phyloP scores from a whole-genome alignment of 371 early-diverging fungal species.

The Nematocida major region DNA sequence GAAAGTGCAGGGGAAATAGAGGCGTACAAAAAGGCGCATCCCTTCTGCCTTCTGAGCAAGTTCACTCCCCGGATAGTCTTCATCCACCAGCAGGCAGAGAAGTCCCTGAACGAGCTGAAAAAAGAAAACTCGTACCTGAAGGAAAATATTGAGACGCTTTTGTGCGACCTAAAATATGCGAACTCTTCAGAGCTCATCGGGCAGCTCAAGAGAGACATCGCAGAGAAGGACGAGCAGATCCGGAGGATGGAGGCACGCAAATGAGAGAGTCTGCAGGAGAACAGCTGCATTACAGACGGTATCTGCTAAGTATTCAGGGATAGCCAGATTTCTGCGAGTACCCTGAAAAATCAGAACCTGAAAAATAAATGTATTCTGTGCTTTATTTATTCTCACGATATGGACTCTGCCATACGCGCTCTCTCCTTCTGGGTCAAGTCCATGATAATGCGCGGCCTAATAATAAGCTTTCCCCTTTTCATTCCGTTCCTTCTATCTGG shows the following conservation, averaged over 20 bases:
- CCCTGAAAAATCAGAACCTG: not conserved
- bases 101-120: conserved; percentile 16
- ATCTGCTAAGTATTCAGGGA: no score
- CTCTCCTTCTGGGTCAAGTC: conserved; percentile 11
- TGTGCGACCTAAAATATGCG: conserved; percentile 16
- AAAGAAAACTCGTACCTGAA: conserved; percentile 26
- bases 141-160: conserved; percentile 27
- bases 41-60: not conserved
- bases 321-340: no score
- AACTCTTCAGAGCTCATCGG: conserved; percentile 3
- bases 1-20: conserved; percentile 32
- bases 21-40: conserved; percentile 16
- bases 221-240: not conserved
- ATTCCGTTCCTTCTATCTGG: conserved; percentile 26
- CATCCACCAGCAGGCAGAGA: conserved; percentile 12
- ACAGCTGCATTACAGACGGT: no score
- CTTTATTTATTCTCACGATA: conserved; percentile 4
- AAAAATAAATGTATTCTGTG: not conserved
- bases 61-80: conserved; percentile 30
- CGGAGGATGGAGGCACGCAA: not conserved
- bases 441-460: conserved; percentile 18
- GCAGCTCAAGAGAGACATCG: conserved; percentile 22
- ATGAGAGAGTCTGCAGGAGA: not conserved
- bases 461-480: conserved; percentile 42
- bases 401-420: not conserved